Conservation (phyloP, 192 early-diverging fungal genomes). For the Umbelopsis isabellina region DNA sequence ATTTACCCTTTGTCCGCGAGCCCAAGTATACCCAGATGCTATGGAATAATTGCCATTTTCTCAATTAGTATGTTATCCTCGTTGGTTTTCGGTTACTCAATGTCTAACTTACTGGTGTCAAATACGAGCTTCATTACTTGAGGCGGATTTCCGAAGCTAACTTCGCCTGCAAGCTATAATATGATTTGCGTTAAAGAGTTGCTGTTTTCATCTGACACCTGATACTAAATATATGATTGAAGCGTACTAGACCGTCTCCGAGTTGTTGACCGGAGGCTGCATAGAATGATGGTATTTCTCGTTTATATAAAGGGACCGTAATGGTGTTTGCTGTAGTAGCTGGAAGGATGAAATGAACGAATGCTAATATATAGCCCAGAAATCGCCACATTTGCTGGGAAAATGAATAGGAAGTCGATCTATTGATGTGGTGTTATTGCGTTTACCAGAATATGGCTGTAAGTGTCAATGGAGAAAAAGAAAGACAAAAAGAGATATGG, state of each 20-base stretch:
- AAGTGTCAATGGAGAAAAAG: not conserved
- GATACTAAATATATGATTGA: not conserved
- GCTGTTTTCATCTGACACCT: not conserved
- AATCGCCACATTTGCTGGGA: slow-evolving; percentile 7
- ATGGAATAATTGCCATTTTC: not conserved
- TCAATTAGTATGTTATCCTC: not conserved
- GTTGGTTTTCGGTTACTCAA: not conserved
- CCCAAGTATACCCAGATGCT: slow-evolving; percentile 40
- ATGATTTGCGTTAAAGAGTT: not conserved
- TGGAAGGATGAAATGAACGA: slow-evolving; percentile 9
- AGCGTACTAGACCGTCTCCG: slow-evolving; percentile 6
- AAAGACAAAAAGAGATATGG: not conserved
- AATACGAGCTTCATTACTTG: slow-evolving; percentile 92
- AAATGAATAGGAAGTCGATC: too few relatives aligned
- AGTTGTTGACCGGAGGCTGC: not conserved
- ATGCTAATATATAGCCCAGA: not conserved
- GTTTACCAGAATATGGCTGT: not conserved
- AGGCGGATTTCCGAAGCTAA: slow-evolving; percentile 82
- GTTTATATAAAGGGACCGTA: slow-evolving; percentile 13
- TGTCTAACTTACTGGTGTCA: slow-evolving; percentile 71
- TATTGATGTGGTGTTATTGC: not conserved
- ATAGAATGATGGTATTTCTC: slow-evolving; percentile 8
- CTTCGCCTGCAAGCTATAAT: slow-evolving; percentile 84
- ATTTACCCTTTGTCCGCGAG: slow-evolving; percentile 27
- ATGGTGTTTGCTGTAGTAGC: not conserved